phyloP scores from a whole-genome alignment of 345 rosid species.

The Eucalyptus leucophloia region DNA sequence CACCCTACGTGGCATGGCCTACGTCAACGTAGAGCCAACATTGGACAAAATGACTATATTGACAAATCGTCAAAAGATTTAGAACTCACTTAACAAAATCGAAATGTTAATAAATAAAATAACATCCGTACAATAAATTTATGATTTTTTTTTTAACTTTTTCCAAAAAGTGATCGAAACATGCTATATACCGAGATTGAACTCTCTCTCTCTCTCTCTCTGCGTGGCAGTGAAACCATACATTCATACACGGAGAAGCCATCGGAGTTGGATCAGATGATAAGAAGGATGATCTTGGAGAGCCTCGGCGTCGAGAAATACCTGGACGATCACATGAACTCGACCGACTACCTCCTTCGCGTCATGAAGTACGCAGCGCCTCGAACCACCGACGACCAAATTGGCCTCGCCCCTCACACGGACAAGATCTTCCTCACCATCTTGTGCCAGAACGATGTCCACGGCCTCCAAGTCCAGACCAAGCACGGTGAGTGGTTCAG shows the following conservation, averaged over 20 bases:
- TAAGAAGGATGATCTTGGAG: conserved; percentile 40
- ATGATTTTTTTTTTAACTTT: rapidly evolving
- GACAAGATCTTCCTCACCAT: conserved; percentile 52
- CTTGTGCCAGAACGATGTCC: conserved; percentile 43
- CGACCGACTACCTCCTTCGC: conserved; percentile 37
- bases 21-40: too few relatives aligned
- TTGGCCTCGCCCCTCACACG: conserved; percentile 31
- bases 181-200: background rate
- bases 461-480: conserved; percentile 29
- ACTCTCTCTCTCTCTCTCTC: background rate
- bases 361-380: conserved; percentile 54
- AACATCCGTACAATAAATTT: rapidly evolving
- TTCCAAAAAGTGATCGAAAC: background rate
- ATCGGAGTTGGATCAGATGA: conserved; percentile 23
- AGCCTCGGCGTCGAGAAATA: conserved; percentile 29
- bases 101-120: too few relatives aligned
- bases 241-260: conserved; percentile 9
- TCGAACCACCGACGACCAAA: conserved; percentile 22
- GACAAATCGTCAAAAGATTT: too few relatives aligned
- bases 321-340: conserved; percentile 29
- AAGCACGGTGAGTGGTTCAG: conserved; percentile 43
- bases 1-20: rapidly evolving
- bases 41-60: too few relatives aligned
- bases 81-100: too few relatives aligned
- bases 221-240: conserved; percentile 15